Percentiles rank a stretch among this genome's conserved stretches.
phyloP scores from a whole-genome alignment of 495 filamentous ascomycete species.

The Penicillium pancosmium region DNA sequence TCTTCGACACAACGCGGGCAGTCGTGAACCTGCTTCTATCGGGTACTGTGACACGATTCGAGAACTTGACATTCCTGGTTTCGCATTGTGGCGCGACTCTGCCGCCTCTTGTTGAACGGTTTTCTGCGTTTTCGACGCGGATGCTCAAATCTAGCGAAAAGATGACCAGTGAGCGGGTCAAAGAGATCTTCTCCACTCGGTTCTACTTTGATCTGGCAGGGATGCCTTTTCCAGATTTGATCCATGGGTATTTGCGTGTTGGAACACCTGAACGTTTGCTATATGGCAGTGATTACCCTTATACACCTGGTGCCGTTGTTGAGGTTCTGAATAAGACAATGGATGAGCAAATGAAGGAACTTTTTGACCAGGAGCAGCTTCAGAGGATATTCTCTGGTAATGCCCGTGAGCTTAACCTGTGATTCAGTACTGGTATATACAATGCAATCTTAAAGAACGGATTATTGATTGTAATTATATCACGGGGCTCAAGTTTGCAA shows the following conservation, averaged over 20 bases:
- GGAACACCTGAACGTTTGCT: not conserved
- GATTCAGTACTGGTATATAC: not conserved
- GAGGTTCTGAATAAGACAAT: not conserved
- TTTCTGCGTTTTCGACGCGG: slow-evolving; percentile 2
- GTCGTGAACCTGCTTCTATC: slow-evolving; percentile 10
- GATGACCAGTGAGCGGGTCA: slow-evolving; percentile 5
- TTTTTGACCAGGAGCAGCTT: not conserved
- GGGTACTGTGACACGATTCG: slow-evolving; percentile 4
- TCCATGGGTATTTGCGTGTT: slow-evolving; percentile 4
- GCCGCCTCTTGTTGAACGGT: slow-evolving; percentile 8
- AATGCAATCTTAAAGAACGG: not conserved
- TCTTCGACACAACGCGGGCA: slow-evolving; percentile 5
- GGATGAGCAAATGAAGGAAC: not conserved
- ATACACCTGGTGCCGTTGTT: slow-evolving; percentile 1
- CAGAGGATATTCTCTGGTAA: not conserved
- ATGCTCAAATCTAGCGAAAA: not conserved
- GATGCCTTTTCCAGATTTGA: slow-evolving; percentile 2
- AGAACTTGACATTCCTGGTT: slow-evolving; percentile 7
- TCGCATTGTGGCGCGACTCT: slow-evolving; percentile 7
- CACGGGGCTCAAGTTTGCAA: too few relatives aligned
- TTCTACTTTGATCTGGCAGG: slow-evolving; percentile 2
- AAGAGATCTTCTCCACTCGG: not conserved
- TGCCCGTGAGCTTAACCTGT: not conserved
- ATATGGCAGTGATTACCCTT: slow-evolving; percentile 9
- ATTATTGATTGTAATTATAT: too few relatives aligned